Conservation (phyloP, 148 eudicot species). For the Fallopia convolvulus region DNA sequence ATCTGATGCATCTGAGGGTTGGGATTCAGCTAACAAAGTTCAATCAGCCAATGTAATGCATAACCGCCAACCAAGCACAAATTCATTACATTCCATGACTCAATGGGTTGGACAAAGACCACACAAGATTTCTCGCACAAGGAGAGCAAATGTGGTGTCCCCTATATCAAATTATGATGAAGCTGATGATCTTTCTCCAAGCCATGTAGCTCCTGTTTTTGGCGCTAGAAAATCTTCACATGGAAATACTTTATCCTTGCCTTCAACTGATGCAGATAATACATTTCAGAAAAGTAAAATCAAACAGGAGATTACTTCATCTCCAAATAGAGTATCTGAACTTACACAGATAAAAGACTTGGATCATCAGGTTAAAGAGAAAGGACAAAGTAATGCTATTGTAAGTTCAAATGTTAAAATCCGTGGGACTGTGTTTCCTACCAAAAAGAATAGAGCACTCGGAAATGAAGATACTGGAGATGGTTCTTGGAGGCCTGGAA, state of each 20-base stretch:
- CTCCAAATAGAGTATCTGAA: conserved; percentile 31
- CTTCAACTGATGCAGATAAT: conserved; percentile 19
- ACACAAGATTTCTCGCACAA: conserved; percentile 40
- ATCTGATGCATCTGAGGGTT: conserved; percentile 28
- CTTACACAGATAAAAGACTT: conserved; percentile 24
- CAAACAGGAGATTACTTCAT: conserved; percentile 27
- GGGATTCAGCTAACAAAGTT: conserved; percentile 30
- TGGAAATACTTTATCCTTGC: conserved; percentile 19
- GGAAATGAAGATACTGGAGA: conserved; percentile 25
- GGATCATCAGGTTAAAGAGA: conserved; percentile 28
- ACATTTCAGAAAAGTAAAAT: conserved; percentile 20
- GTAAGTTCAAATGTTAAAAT: conserved; percentile 28
- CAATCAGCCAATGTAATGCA: conserved; percentile 21
- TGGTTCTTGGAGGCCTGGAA: conserved; percentile 31
- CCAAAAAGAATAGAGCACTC: conserved; percentile 33
- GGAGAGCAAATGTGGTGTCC: conserved; percentile 41
- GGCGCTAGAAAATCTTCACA: conserved; percentile 19
- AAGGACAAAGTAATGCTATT: conserved; percentile 20
- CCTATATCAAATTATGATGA: conserved; percentile 34
- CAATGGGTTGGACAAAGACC: conserved; percentile 47
- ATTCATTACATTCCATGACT: conserved; percentile 29
- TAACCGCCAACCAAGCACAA: conserved; percentile 22
- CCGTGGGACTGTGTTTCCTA: conserved; percentile 25
- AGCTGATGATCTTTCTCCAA: conserved; percentile 24
- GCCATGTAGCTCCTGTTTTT: conserved; percentile 23